Percentiles rank a stretch among this genome's conserved stretches.
phyloP scores from a whole-genome alignment of 805 yeast genomes.

The Kazachstania kunashirensis region DNA sequence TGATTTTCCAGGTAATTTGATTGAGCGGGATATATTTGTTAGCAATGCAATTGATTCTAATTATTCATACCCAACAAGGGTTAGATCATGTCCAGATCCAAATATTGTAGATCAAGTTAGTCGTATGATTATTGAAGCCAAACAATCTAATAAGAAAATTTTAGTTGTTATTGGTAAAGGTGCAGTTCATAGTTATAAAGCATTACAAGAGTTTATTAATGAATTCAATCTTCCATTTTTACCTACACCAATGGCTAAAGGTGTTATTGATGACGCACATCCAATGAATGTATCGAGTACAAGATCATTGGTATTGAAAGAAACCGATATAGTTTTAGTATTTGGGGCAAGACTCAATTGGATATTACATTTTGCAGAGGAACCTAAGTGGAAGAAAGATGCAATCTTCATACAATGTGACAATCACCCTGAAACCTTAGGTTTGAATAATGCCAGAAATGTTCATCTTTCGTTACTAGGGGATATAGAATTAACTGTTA shows the following conservation, averaged over 20 bases:
- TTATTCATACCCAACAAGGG: background rate
- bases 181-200: conserved; percentile 38
- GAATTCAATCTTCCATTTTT: conserved; percentile 43
- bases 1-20: conserved; percentile 55
- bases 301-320: conserved; percentile 46
- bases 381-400: conserved; percentile 39
- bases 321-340: conserved; percentile 50
- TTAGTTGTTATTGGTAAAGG: conserved; percentile 61
- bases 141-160: conserved; percentile 31
- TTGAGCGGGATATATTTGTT: too few species aligned
- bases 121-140: conserved; percentile 16
- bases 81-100: conserved; percentile 10
- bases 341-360: conserved; percentile 64
- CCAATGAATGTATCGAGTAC: conserved; percentile 50
- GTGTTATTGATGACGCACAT: conserved; percentile 45
- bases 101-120: conserved; percentile 27
- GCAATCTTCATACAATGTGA: conserved; percentile 53
- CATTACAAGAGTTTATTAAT: conserved; percentile 35
- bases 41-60: conserved; percentile 6
- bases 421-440: conserved; percentile 42
- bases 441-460: conserved; percentile 32
- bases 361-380: conserved; percentile 59
- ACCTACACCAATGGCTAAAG: conserved; percentile 77
- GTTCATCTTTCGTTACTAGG: conserved; percentile 43
- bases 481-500: conserved; percentile 38